Evolutionary conservation across 1,284 basidiomycete species (phyloP).

Genomic region (Ustilago hordei): DNA sequence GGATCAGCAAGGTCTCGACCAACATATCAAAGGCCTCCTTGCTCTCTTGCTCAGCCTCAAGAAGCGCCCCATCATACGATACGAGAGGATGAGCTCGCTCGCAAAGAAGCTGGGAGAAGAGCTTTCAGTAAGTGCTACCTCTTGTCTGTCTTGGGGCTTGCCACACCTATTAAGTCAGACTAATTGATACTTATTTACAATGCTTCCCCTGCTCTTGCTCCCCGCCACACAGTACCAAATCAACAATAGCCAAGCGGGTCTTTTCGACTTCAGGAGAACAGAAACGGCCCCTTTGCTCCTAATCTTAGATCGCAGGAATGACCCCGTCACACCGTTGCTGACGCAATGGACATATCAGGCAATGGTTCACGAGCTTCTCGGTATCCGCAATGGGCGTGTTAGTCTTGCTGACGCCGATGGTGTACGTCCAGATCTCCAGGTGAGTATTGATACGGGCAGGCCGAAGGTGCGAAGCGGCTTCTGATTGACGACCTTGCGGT

Average conservation of each 20-base stretch:
- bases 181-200: background rate
- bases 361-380: constrained; percentile 96
- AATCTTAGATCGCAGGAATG: constrained; percentile 86
- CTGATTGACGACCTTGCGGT: background rate
- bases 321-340: constrained; percentile 96
- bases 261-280: constrained; percentile 73
- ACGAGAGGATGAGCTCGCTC: constrained; percentile 91
- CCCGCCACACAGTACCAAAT: constrained; percentile 66
- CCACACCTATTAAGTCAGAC: background rate
- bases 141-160: background rate
- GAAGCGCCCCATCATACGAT: constrained; percentile 93
- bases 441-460: constrained; percentile 61
- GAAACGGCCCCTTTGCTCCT: constrained; percentile 73
- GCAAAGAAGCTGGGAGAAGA: constrained; percentile 90
- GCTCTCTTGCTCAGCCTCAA: constrained; percentile 92
- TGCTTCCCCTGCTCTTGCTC: constrained; percentile 2
- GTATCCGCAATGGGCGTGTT: constrained; percentile 93
- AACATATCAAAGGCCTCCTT: constrained; percentile 83
- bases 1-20: constrained; percentile 81
- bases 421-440: constrained; percentile 85
- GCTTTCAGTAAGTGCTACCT: constrained; percentile 76
- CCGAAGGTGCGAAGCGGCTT: background rate
- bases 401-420: constrained; percentile 86
- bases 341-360: constrained; percentile 99
- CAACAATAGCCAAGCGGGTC: constrained; percentile 64